These are phyloP conservation scores for Penicillium decumbens DNA, from an alignment of 2,329 filamentous ascomycete genomes.

Conservation along the genomic window DNA sequence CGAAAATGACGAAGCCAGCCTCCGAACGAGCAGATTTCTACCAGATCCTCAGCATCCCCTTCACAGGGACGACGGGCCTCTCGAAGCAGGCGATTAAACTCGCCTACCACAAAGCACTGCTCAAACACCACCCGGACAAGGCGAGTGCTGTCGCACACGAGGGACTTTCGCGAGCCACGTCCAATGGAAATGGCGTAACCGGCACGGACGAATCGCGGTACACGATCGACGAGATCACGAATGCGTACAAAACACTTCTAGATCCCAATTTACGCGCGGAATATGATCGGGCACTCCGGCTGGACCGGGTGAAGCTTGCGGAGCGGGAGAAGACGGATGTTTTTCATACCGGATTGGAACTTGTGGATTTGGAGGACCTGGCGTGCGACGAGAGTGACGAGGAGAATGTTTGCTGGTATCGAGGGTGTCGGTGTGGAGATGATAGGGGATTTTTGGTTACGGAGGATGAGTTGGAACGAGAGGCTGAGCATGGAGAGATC, in stretches of 20 bases:
- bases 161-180: not conserved
- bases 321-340: conserved; percentile 30
- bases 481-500: conserved; percentile 52
- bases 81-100: conserved; percentile 46
- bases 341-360: conserved; percentile 52
- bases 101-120: conserved; percentile 55
- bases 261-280: conserved; percentile 42
- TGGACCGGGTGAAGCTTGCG: conserved; percentile 29
- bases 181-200: not conserved
- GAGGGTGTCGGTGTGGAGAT: conserved; percentile 56
- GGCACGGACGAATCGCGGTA: conserved; percentile 12
- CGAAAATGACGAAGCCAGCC: conserved; percentile 6
- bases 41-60: conserved; percentile 39
- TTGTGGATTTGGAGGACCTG: conserved; percentile 56
- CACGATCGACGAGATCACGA: conserved; percentile 56
- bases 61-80: conserved; percentile 22
- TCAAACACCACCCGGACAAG: conserved; percentile 59
- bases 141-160: conserved; percentile 18
- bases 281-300: conserved; percentile 47
- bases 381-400: conserved; percentile 37
- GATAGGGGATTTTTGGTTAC: conserved; percentile 52
- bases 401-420: conserved; percentile 50
- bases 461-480: conserved; percentile 51
- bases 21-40: conserved; percentile 31
- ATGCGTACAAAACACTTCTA: conserved; percentile 54